Evolutionary conservation across 139 green algal genomes (phyloP).

Genomic region (Chara braunii): DNA sequence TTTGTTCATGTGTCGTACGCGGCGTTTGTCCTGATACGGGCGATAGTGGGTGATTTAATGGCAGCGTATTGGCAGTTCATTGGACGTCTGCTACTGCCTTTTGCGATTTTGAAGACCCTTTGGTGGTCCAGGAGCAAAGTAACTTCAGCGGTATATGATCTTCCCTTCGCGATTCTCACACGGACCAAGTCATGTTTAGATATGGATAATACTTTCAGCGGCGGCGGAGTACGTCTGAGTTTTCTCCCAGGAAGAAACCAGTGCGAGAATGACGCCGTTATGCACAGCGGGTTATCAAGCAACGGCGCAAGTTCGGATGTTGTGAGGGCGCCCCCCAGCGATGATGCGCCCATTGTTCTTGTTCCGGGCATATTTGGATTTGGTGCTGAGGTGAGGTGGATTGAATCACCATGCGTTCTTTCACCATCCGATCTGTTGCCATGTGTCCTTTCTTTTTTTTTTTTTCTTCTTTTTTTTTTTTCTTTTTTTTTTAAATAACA

Average conservation of each 20-base stretch:
- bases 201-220: too few relatives aligned
- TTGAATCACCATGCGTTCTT: neutral
- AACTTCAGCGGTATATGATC: too few relatives aligned
- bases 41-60: neutral
- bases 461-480: too few relatives aligned
- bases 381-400: constrained; percentile 13
- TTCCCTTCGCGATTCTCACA: too few relatives aligned
- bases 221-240: too few relatives aligned
- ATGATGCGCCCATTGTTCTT: constrained; percentile 27
- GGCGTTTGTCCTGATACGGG: neutral
- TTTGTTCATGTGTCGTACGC: constrained; percentile 1
- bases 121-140: too few relatives aligned
- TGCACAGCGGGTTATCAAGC: neutral
- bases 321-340: neutral
- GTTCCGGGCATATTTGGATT: constrained; percentile 41
- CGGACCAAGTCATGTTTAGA: too few relatives aligned
- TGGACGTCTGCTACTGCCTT: too few relatives aligned
- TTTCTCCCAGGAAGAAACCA: neutral
- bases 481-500: too few relatives aligned
- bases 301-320: neutral
- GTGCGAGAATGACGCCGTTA: neutral
- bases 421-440: too few relatives aligned
- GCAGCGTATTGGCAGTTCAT: neutral
- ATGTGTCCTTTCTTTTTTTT: too few relatives aligned
- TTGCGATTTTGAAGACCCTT: too few relatives aligned